These are phyloP conservation scores for Paramecium octaurelia DNA, from an alignment of 73 alveolate species.

Conservation along the genomic window DNA sequence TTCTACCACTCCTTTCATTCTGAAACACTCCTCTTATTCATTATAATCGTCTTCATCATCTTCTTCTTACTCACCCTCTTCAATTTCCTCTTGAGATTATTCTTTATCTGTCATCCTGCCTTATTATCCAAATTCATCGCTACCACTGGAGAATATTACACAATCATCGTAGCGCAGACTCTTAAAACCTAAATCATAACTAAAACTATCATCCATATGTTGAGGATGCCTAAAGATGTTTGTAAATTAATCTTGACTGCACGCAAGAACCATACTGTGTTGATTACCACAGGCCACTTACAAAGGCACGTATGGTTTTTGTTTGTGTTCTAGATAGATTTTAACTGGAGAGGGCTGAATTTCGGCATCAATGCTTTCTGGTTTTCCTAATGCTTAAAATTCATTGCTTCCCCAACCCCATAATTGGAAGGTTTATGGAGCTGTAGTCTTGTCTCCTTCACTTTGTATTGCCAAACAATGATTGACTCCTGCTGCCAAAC, in stretches of 20 bases:
- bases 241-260: not conserved
- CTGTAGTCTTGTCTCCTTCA: not conserved
- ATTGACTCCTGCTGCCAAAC: conserved; percentile 40
- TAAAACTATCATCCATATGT: not conserved
- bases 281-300: not conserved
- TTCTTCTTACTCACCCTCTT: conserved; percentile 38
- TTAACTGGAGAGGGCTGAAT: not conserved
- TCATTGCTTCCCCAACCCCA: conserved; percentile 60
- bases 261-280: not conserved
- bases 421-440: not conserved
- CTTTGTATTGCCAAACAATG: conserved; percentile 42
- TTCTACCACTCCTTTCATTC: not conserved
- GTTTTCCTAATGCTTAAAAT: conserved; percentile 16
- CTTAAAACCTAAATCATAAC: not conserved
- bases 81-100: conserved; percentile 2
- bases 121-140: not conserved
- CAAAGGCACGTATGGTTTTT: not conserved
- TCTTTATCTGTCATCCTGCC: conserved; percentile 29
- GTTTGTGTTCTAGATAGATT: not conserved
- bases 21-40: not conserved
- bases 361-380: not conserved
- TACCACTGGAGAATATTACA: conserved; percentile 37
- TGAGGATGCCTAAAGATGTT: not conserved
- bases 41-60: conserved; percentile 12
- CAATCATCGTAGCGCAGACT: not conserved